These are phyloP conservation scores for Cupressus sempervirens DNA, from an alignment of 75 land plant genomes.

Conservation along the genomic window DNA sequence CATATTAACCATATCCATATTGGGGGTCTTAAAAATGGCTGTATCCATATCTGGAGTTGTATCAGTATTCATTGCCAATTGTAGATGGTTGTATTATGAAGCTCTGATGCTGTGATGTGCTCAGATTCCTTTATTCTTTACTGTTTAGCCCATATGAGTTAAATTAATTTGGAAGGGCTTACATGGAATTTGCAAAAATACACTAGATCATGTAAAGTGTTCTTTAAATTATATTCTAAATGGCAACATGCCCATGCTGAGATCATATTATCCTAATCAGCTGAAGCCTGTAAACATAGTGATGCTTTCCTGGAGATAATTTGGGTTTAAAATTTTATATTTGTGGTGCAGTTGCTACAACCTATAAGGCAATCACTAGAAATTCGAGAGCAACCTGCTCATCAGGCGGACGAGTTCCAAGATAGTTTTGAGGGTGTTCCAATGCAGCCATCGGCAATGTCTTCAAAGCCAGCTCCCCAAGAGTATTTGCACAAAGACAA, in stretches of 20 bases:
- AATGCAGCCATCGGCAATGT: constrained; percentile 19
- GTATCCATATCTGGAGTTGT: too few species aligned
- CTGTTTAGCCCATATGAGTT: neutral
- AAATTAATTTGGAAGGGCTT: neutral
- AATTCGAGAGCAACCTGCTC: constrained; percentile 31
- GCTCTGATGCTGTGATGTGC: neutral
- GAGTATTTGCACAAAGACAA: neutral
- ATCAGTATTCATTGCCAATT: too few species aligned
- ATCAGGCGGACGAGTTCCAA: constrained; percentile 24
- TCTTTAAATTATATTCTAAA: neutral
- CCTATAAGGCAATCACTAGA: constrained; percentile 25
- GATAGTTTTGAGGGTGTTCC: constrained; percentile 21
- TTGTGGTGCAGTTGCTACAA: constrained; percentile 28
- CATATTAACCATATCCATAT: too few species aligned
- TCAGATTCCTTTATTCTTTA: neutral
- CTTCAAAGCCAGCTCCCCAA: constrained; percentile 25
- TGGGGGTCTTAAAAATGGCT: too few species aligned
- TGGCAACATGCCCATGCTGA: neutral
- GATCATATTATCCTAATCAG: neutral
- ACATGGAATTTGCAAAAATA: neutral
- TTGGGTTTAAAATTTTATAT: constrained; percentile 20
- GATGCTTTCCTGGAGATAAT: constrained; percentile 17
- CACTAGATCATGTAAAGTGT: neutral
- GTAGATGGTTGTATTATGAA: neutral
- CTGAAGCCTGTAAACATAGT: neutral